Conservation (phyloP, 345 rosid species). For the Leavenworthia alabamica region DNA sequence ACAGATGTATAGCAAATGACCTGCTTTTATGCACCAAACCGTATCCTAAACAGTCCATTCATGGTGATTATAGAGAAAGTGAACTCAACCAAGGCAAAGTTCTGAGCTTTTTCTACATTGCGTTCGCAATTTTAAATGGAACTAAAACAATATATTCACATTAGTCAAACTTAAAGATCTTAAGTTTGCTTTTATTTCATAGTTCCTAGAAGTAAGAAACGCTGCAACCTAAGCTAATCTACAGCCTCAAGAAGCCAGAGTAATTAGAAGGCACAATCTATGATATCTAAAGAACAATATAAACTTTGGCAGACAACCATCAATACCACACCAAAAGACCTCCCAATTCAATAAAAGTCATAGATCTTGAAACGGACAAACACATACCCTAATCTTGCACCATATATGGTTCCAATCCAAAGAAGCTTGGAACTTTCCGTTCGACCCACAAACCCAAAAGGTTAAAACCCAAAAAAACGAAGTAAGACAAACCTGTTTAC, state of each 20-base stretch:
- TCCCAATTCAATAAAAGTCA: background rate
- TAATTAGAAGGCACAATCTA: background rate
- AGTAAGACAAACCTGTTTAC: constrained; percentile 67
- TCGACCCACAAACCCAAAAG: background rate
- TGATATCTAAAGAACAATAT: background rate
- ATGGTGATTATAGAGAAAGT: background rate
- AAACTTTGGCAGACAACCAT: background rate
- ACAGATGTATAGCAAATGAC: background rate
- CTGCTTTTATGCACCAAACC: background rate
- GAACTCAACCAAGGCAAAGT: background rate
- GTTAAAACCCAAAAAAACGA: background rate
- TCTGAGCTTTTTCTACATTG: background rate
- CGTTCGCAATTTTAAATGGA: background rate
- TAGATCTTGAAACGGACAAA: background rate
- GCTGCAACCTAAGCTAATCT: background rate
- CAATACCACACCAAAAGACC: background rate
- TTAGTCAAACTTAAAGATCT: background rate
- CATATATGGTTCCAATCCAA: background rate
- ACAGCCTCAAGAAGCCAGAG: background rate
- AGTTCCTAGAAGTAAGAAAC: background rate
- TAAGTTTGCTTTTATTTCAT: background rate
- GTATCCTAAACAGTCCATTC: constrained; percentile 2
- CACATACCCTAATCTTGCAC: constrained; percentile 1
- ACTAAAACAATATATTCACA: background rate
- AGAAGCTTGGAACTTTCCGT: constrained; percentile 17